Base-by-base conservation (phyloP, 768 basidiomycete genomes). In the Lactarius sanguifluus region DNA sequence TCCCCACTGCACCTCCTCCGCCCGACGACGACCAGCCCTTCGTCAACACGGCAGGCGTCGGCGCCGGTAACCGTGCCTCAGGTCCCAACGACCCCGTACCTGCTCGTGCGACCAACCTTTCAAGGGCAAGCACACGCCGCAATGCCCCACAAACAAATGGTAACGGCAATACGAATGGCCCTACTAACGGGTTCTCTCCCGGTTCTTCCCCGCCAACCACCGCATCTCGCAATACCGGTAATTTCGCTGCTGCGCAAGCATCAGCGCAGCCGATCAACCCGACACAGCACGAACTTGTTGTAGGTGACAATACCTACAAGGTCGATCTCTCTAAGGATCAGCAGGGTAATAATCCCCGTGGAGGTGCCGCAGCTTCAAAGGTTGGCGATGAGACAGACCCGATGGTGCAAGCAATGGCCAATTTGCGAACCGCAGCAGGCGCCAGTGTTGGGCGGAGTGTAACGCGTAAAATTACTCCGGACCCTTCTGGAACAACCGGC, bases 241-340 rank as follows among this genome's bases (percentile, higher is more conserved):
- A 45, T 50, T 54, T 28, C 8, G 23, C 61, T 13, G 3, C 54
- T 10, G 25, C 60, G 12, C 55, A 12, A 23, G 47, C 30, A 13
- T 20, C 59, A 8, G 28, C 58, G 13, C 64, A 59, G 45, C 43
- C 55, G 61, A 58, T 63, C 23, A 66, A 64, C 71, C 88, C 88
- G 8, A 84, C 77, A 4, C 82, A 69, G 32, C 67, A 86, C 13
- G 82, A 86, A 69, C 86, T 92, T 74, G 87, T 85, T 73, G 84
- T 92, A 23, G 92, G 91, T 2, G 77, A 79, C 38, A 83, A 84
- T 59, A 80, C 87, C 1, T 92, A 89, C 75, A 83, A 80, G 55
- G 90, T 89, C 10, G 87, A 91, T 75, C 81, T 83, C 20, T 79
- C 74, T 57, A 83, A 80, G 70, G 88, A 90, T 70, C 90, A 89